These are phyloP conservation scores for Mycena pura DNA, from an alignment of 768 basidiomycete species.

Conservation along the genomic window DNA sequence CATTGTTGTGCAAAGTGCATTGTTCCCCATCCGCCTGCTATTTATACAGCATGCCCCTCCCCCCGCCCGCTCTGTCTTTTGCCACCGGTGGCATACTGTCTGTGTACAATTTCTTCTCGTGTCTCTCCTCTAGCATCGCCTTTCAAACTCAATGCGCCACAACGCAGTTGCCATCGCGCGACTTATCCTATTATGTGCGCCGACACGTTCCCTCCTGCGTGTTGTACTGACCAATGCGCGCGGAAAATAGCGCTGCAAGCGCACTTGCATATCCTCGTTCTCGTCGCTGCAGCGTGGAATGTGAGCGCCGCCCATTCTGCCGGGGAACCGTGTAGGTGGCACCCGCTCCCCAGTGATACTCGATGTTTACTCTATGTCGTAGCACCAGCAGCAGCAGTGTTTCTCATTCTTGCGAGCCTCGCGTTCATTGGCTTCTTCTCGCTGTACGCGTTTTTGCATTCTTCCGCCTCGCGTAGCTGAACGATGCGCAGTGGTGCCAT, in stretches of 20 bases:
- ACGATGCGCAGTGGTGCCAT: constrained; percentile 3
- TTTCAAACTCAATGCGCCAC: constrained; percentile 16
- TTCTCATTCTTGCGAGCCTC: constrained; percentile 22
- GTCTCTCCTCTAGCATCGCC: not conserved
- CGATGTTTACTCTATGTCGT: not conserved
- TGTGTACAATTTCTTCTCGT: not conserved
- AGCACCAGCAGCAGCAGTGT: constrained; percentile 17
- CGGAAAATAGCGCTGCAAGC: constrained; percentile 13
- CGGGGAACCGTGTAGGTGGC: constrained; percentile 6
- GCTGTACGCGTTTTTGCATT: not conserved
- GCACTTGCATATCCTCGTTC: constrained; percentile 16
- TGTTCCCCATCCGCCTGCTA: constrained; percentile 1
- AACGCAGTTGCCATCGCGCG: constrained; percentile 13
- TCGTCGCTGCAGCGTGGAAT: constrained; percentile 22
- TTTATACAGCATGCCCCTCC: not conserved
- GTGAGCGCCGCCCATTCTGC: constrained; percentile 9
- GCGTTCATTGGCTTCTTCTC: constrained; percentile 7
- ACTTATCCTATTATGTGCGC: constrained; percentile 18
- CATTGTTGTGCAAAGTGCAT: constrained; percentile 6
- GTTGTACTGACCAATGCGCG: not conserved
- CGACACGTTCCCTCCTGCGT: not conserved
- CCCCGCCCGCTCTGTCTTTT: not conserved
- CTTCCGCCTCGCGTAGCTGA: not conserved
- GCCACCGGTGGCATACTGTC: constrained; percentile 13
- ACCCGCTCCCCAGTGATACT: too few species aligned